These are phyloP conservation scores for Purpureocillium takamizusanense DNA, from an alignment of 2,329 filamentous ascomycete species.

Conservation along the genomic window DNA sequence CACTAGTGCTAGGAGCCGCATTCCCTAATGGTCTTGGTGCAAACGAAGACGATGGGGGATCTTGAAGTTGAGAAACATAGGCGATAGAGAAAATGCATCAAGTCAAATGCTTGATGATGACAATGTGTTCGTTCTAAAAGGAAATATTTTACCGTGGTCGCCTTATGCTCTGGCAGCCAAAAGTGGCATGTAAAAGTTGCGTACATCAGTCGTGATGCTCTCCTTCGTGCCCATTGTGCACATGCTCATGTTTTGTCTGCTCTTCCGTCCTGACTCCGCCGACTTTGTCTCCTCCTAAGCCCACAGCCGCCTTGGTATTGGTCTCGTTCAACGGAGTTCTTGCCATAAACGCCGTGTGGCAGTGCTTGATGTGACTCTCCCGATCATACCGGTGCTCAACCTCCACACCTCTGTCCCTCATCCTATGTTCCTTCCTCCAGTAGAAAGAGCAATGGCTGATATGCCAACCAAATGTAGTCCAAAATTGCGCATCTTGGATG, in stretches of 20 bases:
- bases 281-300: not conserved
- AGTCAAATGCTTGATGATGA: too few relatives aligned
- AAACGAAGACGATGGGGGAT: too few relatives aligned
- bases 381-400: not conserved
- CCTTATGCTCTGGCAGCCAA: too few relatives aligned
- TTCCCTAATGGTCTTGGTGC: too few relatives aligned
- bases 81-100: too few relatives aligned
- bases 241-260: not conserved
- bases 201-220: not conserved
- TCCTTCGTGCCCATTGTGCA: not conserved
- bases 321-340: not conserved
- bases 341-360: not conserved
- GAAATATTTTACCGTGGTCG: too few relatives aligned
- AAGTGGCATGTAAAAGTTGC: too few relatives aligned
- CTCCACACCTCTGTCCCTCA: not conserved
- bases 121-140: too few relatives aligned
- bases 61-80: too few relatives aligned
- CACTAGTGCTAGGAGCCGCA: too few relatives aligned
- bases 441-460: not conserved
- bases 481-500: not conserved
- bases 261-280: not conserved
- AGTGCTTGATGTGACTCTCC: not conserved
- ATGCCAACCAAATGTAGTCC: not conserved
- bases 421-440: not conserved
- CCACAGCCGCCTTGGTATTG: not conserved